Conservation (phyloP, 441 rosid species). For the Macaranga tanarius region DNA sequence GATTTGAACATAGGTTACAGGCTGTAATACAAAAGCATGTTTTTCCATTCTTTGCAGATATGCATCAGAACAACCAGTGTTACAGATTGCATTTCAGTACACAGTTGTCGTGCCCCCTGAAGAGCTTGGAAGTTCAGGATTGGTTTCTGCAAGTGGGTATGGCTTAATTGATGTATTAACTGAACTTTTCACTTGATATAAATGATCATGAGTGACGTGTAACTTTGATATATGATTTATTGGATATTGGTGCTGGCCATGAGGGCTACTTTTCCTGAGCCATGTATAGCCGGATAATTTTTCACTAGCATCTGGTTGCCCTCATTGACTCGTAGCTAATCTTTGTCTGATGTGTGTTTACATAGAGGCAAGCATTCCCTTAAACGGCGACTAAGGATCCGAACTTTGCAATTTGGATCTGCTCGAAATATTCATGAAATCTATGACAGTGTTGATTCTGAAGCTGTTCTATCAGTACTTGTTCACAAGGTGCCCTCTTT, state of each 20-base stretch:
- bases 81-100: slow-evolving; percentile 95
- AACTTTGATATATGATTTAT: slow-evolving; percentile 3
- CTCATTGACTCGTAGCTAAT: slow-evolving; percentile 8
- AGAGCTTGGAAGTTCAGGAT: slow-evolving; percentile 54
- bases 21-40: neutral
- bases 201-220: neutral
- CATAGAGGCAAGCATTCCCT: slow-evolving; percentile 72
- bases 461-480: slow-evolving; percentile 78
- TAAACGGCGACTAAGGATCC: slow-evolving; percentile 80
- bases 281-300: neutral
- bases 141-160: slow-evolving; percentile 70
- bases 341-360: slow-evolving; percentile 27
- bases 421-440: slow-evolving; percentile 76
- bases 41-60: slow-evolving; percentile 54
- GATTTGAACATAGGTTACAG: neutral
- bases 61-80: slow-evolving; percentile 74
- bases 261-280: neutral
- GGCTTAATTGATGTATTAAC: slow-evolving; percentile 20
- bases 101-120: slow-evolving; percentile 87
- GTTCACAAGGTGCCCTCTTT: slow-evolving; percentile 74
- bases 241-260: neutral
- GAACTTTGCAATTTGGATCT: slow-evolving; percentile 77
- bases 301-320: neutral
- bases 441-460: slow-evolving; percentile 85
- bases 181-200: neutral